A percentile compares a stretch with the other conserved stretches of the same genome.
phyloP scores from a whole-genome alignment of 139 green algal genomes.

The Eudorina sp. region DNA sequence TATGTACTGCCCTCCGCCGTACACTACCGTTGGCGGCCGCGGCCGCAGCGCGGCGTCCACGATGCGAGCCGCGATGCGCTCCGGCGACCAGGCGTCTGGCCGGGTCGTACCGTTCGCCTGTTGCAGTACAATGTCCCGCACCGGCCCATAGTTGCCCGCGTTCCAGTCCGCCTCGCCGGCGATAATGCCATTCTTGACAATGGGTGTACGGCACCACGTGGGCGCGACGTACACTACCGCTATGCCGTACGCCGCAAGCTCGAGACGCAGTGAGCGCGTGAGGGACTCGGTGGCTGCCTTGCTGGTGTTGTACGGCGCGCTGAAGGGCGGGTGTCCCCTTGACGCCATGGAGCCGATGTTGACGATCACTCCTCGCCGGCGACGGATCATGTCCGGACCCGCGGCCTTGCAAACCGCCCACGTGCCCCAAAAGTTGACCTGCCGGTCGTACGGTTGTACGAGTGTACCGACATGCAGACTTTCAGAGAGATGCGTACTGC shows the following conservation, averaged over 20 bases:
- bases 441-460: no score
- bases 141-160: neutral
- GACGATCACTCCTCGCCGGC: neutral
- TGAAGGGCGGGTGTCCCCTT: slow-evolving; percentile 8
- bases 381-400: neutral
- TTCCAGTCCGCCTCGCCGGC: neutral
- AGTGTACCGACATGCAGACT: no score
- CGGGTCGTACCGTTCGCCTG: neutral
- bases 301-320: slow-evolving; percentile 8
- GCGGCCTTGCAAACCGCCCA: slow-evolving; percentile 26
- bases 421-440: slow-evolving; percentile 33
- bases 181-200: neutral
- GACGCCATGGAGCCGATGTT: slow-evolving; percentile 26
- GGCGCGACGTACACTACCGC: slow-evolving; percentile 13
- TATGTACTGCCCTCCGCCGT: neutral
- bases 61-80: neutral
- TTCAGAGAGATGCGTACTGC: no score
- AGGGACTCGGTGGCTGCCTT: slow-evolving; percentile 32
- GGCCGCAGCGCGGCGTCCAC: neutral
- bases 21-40: neutral
- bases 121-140: neutral
- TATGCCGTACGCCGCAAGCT: neutral
- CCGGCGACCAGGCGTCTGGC: neutral
- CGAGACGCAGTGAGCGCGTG: slow-evolving; percentile 13
- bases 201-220: slow-evolving; percentile 20